Evolutionary conservation across 2,329 filamentous ascomycete species (phyloP).

Genomic region (Sporothrix euskadiensis): DNA sequence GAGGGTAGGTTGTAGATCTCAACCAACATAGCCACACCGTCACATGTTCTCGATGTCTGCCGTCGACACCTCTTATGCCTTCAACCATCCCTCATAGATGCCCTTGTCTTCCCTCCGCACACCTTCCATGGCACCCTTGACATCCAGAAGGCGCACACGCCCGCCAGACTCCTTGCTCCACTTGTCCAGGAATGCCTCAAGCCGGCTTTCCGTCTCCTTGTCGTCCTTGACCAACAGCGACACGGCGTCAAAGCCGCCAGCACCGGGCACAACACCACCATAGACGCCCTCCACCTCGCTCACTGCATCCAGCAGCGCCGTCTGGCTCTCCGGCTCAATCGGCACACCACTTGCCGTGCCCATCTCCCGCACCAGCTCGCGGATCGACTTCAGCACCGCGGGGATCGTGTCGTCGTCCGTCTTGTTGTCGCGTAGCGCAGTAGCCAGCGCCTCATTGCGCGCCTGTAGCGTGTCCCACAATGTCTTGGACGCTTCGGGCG

Average conservation of each 20-base stretch:
- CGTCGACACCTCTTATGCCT: neutral
- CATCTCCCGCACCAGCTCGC: slow-evolving; percentile 72
- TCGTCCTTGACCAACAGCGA: slow-evolving; percentile 77
- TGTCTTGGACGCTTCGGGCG: slow-evolving; percentile 61
- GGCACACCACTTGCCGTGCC: slow-evolving; percentile 72
- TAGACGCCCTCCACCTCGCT: slow-evolving; percentile 77
- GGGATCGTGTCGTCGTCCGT: slow-evolving; percentile 12
- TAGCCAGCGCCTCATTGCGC: slow-evolving; percentile 70
- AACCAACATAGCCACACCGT: neutral
- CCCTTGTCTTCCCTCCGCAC: slow-evolving; percentile 50
- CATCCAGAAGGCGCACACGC: slow-evolving; percentile 67
- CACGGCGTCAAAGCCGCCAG: slow-evolving; percentile 90
- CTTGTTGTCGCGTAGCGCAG: slow-evolving; percentile 56
- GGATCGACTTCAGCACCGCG: slow-evolving; percentile 53
- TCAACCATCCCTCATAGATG: slow-evolving; percentile 40
- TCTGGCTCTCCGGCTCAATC: slow-evolving; percentile 87
- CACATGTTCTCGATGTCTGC: neutral
- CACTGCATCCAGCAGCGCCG: slow-evolving; percentile 76
- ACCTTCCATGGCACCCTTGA: slow-evolving; percentile 73
- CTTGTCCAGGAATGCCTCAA: slow-evolving; percentile 62
- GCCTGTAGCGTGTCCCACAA: slow-evolving; percentile 76
- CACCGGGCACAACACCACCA: slow-evolving; percentile 89
- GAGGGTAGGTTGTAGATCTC: neutral
- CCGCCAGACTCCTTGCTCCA: slow-evolving; percentile 65
- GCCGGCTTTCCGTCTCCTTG: slow-evolving; percentile 57